Base-by-base conservation (phyloP, 129 eudicot genomes). In the Pseudognaphalium luteoalbum region DNA sequence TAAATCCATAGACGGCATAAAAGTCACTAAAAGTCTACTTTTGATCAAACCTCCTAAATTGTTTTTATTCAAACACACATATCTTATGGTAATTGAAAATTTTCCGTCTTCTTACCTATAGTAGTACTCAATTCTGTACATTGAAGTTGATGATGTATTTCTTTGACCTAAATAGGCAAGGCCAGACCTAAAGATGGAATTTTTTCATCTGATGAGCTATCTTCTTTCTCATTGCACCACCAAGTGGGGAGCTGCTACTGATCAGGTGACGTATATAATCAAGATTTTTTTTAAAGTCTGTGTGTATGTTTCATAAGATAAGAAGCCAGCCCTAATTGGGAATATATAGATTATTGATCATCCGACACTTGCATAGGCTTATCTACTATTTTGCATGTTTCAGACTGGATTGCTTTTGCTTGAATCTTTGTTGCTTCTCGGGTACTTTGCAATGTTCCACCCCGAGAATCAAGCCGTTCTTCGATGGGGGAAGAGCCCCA, bases 401-500 rank as follows among this genome's bases (percentile, higher is more conserved):
- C 88, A 94, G 99, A 87, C 88, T 51, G 99, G 97, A 56, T 81
- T 80, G 70, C 90, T 94, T 81, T 81, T 94, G 82, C 86, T 94
- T 16, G 99, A 94, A 85, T 94, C 93, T 47, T 74, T 94, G 70
- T 78, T 81, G 16, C 96, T 94, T 77, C 93, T 94, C 11, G 93
- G 97, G 69, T 86, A 94, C 85, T 94, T 94, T 78, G 86, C 99
- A 66, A 80, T 94, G 83, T 91, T 94, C 81, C 96, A 94, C 60
- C 87, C 85, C 0, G 97, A 85, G 75, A 94, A 94, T 81, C 99
- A 94, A 86, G 97, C 97, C 39, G 99, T 94, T 62, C 96, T 94
- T 77, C 89, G 99, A 21, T 94, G 99, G 99, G 99, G 99, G 10
- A 94, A 91, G 82, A 89, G 91, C 80, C 97, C 97, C 33, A 91